Percentiles rank a stretch among this genome's conserved stretches.
phyloP scores from a whole-genome alignment of 352 stramenopile genomes.

The Thraustochytrium striatum region DNA sequence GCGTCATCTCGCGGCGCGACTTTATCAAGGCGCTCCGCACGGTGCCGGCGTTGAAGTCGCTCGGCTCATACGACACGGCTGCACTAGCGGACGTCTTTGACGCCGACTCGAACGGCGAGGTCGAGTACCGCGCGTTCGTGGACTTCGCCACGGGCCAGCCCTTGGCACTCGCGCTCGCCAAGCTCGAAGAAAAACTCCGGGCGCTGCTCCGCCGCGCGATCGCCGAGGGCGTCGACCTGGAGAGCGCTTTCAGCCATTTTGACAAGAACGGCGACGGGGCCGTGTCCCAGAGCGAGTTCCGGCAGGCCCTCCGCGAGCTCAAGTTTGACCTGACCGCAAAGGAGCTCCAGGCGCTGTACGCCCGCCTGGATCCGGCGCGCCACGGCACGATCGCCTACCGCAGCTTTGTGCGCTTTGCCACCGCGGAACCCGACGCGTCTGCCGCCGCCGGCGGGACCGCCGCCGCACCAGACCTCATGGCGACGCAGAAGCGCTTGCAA shows the following conservation, averaged over 20 bases:
- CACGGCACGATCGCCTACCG: not conserved
- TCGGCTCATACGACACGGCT: not conserved
- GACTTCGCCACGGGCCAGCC: slow-evolving; percentile 32
- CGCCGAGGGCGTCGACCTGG: not conserved
- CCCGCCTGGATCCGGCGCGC: slow-evolving; percentile 5
- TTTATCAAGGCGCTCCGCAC: slow-evolving; percentile 1
- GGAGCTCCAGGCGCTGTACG: not conserved
- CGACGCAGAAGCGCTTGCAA: slow-evolving; percentile 16
- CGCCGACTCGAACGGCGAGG: slow-evolving; percentile 4
- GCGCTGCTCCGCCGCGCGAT: not conserved
- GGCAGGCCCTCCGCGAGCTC: not conserved
- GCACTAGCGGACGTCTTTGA: slow-evolving; percentile 20
- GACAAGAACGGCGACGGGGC: slow-evolving; percentile 5
- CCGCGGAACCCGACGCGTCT: not conserved
- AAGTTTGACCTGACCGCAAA: slow-evolving; percentile 9
- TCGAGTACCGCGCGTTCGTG: slow-evolving; percentile 25
- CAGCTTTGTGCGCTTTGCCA: not conserved
- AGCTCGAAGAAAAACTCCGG: not conserved
- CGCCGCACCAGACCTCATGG: not conserved
- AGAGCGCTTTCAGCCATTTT: slow-evolving; percentile 10
- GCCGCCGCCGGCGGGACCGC: no score
- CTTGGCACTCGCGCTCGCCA: not conserved
- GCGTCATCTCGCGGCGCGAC: not conserved
- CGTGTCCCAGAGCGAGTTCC: slow-evolving; percentile 12
- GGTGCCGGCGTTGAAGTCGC: not conserved